Evolutionary conservation across 805 yeast genomes (phyloP).

Genomic region (Saccharomycopsis fibuligera): DNA sequence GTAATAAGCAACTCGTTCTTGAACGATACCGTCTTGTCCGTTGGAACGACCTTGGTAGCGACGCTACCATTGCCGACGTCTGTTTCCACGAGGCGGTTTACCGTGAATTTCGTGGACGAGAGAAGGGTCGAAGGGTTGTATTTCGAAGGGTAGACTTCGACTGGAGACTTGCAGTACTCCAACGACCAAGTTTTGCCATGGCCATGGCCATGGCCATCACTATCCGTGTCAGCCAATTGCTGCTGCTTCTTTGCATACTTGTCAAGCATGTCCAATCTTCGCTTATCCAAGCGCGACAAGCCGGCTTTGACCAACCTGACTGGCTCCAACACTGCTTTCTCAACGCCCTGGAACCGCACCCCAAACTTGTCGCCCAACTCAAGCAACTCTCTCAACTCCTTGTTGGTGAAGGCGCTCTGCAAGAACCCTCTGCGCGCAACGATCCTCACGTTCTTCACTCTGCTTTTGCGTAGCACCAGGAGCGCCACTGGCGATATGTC

Average conservation of each 20-base stretch:
- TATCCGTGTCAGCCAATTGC: too few species aligned
- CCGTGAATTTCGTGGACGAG: constrained; percentile 41
- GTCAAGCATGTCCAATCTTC: constrained; percentile 58
- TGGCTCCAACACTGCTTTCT: constrained; percentile 33
- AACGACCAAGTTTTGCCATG: constrained; percentile 55
- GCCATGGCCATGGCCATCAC: too few species aligned
- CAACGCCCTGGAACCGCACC: constrained; percentile 40
- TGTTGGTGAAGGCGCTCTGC: constrained; percentile 86
- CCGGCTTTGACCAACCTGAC: constrained; percentile 26
- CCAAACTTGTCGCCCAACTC: constrained; percentile 46
- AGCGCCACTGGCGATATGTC: constrained; percentile 68
- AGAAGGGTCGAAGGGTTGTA: constrained; percentile 34
- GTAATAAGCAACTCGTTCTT: constrained; percentile 64
- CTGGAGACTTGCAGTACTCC: constrained; percentile 64
- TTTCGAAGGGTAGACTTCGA: constrained; percentile 33
- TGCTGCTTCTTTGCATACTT: constrained; percentile 33
- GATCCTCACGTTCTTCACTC: constrained; percentile 58
- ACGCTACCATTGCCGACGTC: constrained; percentile 23
- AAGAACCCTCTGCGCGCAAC: constrained; percentile 82
- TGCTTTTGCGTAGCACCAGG: constrained; percentile 41
- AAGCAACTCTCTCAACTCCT: constrained; percentile 81
- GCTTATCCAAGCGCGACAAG: constrained; percentile 50
- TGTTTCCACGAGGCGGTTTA: constrained; percentile 36
- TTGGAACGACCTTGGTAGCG: constrained; percentile 25
- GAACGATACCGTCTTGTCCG: constrained; percentile 26